Conservation (phyloP, 2,329 filamentous ascomycete species). For the Botryosphaeria dothidea region DNA sequence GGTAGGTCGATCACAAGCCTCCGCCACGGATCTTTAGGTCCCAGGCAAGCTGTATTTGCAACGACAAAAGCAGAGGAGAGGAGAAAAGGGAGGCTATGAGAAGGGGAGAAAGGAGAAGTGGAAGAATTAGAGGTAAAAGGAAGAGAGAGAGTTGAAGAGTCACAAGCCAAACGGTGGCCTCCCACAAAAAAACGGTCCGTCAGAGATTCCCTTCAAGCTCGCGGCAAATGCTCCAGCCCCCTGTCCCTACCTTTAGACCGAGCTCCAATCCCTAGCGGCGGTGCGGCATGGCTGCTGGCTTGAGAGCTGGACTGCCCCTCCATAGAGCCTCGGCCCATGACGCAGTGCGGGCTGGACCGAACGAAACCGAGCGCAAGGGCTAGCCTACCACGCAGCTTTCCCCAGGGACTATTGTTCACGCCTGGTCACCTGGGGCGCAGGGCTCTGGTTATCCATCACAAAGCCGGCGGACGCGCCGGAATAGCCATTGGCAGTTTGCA, state of each 20-base stretch:
- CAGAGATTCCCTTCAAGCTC: neutral
- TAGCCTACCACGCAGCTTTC: neutral
- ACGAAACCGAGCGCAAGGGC: conserved; percentile 8
- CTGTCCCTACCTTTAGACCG: conserved; percentile 17
- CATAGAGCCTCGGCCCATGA: conserved; percentile 19
- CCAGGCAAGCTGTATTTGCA: neutral
- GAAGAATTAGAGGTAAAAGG: neutral
- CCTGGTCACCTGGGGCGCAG: neutral
- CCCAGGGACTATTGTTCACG: neutral
- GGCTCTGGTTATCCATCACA: neutral
- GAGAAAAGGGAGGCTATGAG: neutral
- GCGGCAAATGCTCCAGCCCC: neutral
- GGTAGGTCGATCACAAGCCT: neutral
- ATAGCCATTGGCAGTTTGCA: neutral
- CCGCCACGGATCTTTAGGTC: neutral
- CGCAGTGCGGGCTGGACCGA: conserved; percentile 17
- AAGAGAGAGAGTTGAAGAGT: neutral
- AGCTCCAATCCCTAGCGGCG: conserved; percentile 16
- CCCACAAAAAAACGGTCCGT: neutral
- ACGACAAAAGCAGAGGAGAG: neutral
- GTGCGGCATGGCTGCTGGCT: neutral
- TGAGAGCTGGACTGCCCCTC: conserved; percentile 5
- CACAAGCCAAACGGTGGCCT: neutral
- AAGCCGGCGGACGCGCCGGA: neutral
- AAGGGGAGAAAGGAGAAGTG: neutral